Conservation (phyloP, 169 alveolate species). For the Plasmodium coatneyi region DNA sequence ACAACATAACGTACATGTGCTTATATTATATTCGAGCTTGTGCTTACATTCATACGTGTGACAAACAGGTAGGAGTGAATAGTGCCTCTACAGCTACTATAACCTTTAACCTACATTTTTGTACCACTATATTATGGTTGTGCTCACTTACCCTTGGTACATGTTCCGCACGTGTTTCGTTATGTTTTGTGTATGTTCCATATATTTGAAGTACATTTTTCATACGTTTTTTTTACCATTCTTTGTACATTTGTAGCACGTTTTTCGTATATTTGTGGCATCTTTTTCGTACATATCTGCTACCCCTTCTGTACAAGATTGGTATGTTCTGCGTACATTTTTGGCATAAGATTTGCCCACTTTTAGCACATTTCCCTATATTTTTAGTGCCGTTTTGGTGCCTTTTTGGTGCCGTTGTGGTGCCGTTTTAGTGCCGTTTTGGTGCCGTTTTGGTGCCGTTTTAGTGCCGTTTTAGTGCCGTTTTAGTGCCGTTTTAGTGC, state of each 20-base stretch:
- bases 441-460: neutral
- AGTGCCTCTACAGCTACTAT: neutral
- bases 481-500: neutral
- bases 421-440: neutral
- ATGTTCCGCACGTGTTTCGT: neutral
- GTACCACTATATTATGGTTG: neutral
- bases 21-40: neutral
- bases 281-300: neutral
- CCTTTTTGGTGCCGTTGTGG: neutral
- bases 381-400: neutral
- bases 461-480: neutral
- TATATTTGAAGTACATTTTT: neutral
- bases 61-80: neutral
- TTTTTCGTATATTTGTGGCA: neutral
- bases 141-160: neutral
- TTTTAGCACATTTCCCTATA: neutral
- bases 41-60: neutral
- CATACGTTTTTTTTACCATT: too few species aligned
- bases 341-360: too few species aligned
- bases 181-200: neutral
- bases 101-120: neutral
- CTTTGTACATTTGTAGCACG: neutral
- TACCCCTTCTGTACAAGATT: neutral
- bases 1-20: neutral
- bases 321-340: neutral